phyloP scores from a whole-genome alignment of 192 early-diverging fungal genomes.

The Podila clonocystis region DNA sequence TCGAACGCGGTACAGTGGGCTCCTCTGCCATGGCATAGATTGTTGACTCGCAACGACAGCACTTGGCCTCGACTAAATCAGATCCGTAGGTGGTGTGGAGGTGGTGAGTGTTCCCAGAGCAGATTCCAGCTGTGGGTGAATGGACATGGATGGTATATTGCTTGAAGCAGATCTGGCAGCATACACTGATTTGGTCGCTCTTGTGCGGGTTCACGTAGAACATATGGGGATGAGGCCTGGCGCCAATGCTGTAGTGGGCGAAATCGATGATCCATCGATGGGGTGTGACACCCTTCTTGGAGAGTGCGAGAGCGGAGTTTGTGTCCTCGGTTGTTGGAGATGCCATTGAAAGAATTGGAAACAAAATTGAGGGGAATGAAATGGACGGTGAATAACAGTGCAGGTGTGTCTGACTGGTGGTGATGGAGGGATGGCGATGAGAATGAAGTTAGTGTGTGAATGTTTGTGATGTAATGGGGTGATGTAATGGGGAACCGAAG shows the following conservation, averaged over 20 bases:
- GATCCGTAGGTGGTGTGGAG: constrained; percentile 12
- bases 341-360: neutral
- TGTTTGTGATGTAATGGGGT: no score
- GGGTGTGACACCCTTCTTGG: neutral
- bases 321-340: no score
- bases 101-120: constrained; percentile 21
- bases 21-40: constrained; percentile 7
- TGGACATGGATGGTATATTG: constrained; percentile 21
- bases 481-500: no score
- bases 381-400: neutral
- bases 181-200: neutral
- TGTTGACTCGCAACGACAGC: constrained; percentile 30
- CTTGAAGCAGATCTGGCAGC: constrained; percentile 35
- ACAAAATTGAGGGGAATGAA: neutral
- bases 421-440: no score
- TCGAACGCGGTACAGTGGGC: constrained; percentile 9
- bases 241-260: constrained; percentile 24
- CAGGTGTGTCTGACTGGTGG: no score
- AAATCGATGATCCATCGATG: constrained; percentile 32
- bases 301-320: no score
- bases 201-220: constrained; percentile 22
- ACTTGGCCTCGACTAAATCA: constrained; percentile 6
- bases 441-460: no score
- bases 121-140: neutral
- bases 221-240: constrained; percentile 27